Conservation (phyloP, 2,329 filamentous ascomycete genomes). For the Colletotrichum sp. region DNA sequence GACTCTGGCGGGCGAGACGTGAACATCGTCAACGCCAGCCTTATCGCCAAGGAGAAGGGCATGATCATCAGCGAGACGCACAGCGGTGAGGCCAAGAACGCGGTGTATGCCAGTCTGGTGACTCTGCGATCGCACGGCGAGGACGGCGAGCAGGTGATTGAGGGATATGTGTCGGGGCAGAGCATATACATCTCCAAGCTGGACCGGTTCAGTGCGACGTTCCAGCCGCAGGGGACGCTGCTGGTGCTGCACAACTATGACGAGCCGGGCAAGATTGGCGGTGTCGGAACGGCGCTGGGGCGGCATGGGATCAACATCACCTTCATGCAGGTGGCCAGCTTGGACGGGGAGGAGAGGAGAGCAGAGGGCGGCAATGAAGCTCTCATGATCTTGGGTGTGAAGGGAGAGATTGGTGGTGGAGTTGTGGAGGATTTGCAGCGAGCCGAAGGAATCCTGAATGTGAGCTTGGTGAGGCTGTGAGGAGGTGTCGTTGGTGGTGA, state of each 20-base stretch:
- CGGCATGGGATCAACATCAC: slow-evolving; percentile 76
- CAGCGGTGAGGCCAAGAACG: slow-evolving; percentile 63
- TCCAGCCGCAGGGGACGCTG: slow-evolving; percentile 74
- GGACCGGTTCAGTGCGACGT: slow-evolving; percentile 75
- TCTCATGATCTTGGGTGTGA: slow-evolving; percentile 81
- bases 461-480: slow-evolving; percentile 55
- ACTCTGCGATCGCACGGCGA: slow-evolving; percentile 64
- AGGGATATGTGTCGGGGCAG: slow-evolving; percentile 71
- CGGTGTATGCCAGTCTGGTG: slow-evolving; percentile 73
- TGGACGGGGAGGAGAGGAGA: slow-evolving; percentile 44
- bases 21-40: slow-evolving; percentile 82
- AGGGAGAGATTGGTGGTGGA: slow-evolving; percentile 65
- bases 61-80: slow-evolving; percentile 77
- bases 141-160: slow-evolving; percentile 52
- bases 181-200: slow-evolving; percentile 74
- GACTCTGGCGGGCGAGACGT: slow-evolving; percentile 70
- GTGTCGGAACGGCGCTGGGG: slow-evolving; percentile 75
- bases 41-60: slow-evolving; percentile 78
- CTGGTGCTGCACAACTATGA: slow-evolving; percentile 86
- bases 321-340: slow-evolving; percentile 75
- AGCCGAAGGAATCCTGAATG: slow-evolving; percentile 60
- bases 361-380: slow-evolving; percentile 64
- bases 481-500: neutral
- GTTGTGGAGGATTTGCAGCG: slow-evolving; percentile 53
- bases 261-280: slow-evolving; percentile 81